Base-by-base conservation (phyloP, 768 basidiomycete species). In the Jaapia argillacea region DNA sequence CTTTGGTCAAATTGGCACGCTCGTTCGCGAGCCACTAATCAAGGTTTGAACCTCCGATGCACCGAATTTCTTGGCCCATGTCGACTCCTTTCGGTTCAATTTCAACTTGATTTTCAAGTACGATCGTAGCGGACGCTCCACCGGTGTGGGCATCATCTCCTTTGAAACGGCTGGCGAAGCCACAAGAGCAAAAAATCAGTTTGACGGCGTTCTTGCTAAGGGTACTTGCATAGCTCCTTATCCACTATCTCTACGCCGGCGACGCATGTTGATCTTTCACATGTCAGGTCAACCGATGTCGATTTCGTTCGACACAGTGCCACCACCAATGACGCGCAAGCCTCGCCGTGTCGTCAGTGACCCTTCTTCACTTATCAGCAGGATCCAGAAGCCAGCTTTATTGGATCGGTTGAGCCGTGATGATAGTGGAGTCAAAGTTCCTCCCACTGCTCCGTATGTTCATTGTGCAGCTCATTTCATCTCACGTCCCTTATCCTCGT, bases 51-150 rank as follows among this genome's bases (percentile, higher is more conserved):
- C 56, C 54, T 62, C 59, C 60, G 43, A 74, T 62, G 60, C 56
- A 60, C 66, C 67, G 66, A 63, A 64, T 57, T 69, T 72, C 75
- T 73, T 77, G 61, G 79, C 68, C 72, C 46, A 57, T 52, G 55
- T 52, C 60, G 53, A 59, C 55, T 46, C 54, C 66, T 53, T 64
- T 69, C 67, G 52, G 63, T 70, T 54, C 62, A 56, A 60, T 65
- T 65, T 53, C 55, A 53, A 56, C 54, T 55, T 55, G 54, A 62
- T 54, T 58, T 66, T 68, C 58, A 75, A 96, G 92, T 96, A 92
- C 70, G 92, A 96, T 68, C 82, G 85, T 60, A 93, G 91, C 54
- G 92, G 92, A 52, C 85, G 92, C 59, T 94, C 92, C 37, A 79
- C 75, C 16, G 92, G 92, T 47, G 72, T 78, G 52, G 92, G 85